These are phyloP conservation scores for Ottelia alismoides DNA, from an alignment of 106 monocot species.

Conservation along the genomic window DNA sequence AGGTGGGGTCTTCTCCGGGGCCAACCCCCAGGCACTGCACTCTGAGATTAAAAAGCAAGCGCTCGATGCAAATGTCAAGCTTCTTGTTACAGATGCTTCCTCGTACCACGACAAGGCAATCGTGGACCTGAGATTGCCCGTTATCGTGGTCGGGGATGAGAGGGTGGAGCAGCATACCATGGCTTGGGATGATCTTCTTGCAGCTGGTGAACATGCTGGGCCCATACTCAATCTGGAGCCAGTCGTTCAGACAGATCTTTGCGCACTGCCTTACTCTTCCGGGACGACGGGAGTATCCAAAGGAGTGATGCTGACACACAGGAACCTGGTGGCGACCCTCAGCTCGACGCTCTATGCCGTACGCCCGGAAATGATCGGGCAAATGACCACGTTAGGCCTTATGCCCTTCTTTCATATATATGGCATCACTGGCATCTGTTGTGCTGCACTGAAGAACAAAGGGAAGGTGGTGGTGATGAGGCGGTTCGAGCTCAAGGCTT, in stretches of 20 bases:
- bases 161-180: constrained; percentile 10
- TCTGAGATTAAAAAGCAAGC: constrained; percentile 71
- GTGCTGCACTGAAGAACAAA: constrained; percentile 60
- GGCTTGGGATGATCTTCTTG: constrained; percentile 56
- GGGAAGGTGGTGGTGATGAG: constrained; percentile 86
- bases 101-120: too few relatives aligned
- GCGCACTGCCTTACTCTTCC: constrained; percentile 86
- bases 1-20: constrained; percentile 88
- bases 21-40: constrained; percentile 44
- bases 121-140: too few relatives aligned
- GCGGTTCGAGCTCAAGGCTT: constrained; percentile 49
- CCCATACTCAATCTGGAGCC: too few relatives aligned
- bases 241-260: constrained; percentile 38
- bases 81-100: constrained; percentile 47
- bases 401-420: constrained; percentile 99
- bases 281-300: constrained; percentile 91
- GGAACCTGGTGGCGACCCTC: constrained; percentile 77
- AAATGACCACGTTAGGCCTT: constrained; percentile 54
- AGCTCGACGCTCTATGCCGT: constrained; percentile 55
- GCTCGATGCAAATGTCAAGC: constrained; percentile 50
- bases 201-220: too few relatives aligned
- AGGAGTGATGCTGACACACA: constrained; percentile 92
- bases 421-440: constrained; percentile 90
- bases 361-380: constrained; percentile 41
- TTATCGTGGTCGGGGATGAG: constrained; percentile 32